Base-by-base conservation (phyloP, 169 alveolate species). In the Plasmodium falciparum region DNA sequence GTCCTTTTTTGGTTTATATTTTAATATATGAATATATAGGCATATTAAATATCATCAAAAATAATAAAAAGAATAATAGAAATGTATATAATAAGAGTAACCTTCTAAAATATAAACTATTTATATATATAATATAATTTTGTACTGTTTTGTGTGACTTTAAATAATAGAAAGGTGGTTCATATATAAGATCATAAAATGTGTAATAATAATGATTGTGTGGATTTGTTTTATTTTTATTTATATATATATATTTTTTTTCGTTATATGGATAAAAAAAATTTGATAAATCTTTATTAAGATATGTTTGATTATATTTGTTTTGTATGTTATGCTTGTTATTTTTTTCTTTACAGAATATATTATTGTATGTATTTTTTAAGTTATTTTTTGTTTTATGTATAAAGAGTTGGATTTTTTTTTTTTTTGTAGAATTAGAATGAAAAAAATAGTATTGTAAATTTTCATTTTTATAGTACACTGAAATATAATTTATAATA, bases 101-200 rank as follows among this genome's bases (percentile, higher is more conserved):
- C 56, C 80, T 80, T 62, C 62, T 80, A 45, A 54, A 56, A 67
- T 80, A 67, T 29, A 80, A 67, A 54, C 26, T 56, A 72, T 80
- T 80, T 72, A 67, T 67, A 67, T 80, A 62, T 24, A 70, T 45
- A 22, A 80, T 69, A 61, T 80, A 80, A 47, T 69, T 80, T 22
- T 67, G 9, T 17, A 80, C 90, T 33, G 54, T 74, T 6, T 66
- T 20, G 52, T 80, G 70, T 12, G 90, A 67, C 17, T 67, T 80
- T 45, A 80, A 15, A 26, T 67, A 80, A 54, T 65, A 76, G 49
- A 45, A 63, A 39, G 52, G 33, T 80, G 78, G 62, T 7, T 80
- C 65, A 39, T 26, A 45, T 13, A 15, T 63, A 26, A 50, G 11
- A 67, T 45, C 17, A 24, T 59, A 39, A n/a, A 54, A 54, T 43